These are phyloP conservation scores for Vitis rupestris DNA, from an alignment of 164 flowering plant species.

Conservation along the genomic window DNA sequence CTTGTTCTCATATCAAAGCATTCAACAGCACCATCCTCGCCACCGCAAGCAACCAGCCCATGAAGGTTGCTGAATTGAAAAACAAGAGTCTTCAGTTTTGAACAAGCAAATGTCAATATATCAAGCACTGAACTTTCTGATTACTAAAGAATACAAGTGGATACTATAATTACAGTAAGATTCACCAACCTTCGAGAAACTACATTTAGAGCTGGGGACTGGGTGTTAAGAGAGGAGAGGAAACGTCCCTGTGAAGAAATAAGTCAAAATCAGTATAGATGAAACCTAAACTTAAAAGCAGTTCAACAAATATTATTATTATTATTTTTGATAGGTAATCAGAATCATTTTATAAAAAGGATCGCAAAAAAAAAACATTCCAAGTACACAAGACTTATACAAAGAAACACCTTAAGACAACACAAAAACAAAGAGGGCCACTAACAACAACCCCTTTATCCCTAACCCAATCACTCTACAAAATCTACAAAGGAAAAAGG, in stretches of 20 bases:
- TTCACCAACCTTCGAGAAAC: constrained; percentile 67
- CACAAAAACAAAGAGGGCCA: too few relatives aligned
- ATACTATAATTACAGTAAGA: background rate
- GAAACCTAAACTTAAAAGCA: background rate
- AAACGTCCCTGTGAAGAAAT: constrained; percentile 70
- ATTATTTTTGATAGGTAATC: too few relatives aligned
- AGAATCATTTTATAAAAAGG: background rate
- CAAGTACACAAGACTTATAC: background rate
- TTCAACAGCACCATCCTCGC: constrained; percentile 95
- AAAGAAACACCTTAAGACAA: too few relatives aligned
- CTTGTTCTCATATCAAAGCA: constrained; percentile 87
- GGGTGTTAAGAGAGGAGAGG: constrained; percentile 69
- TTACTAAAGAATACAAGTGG: background rate
- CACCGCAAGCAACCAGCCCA: constrained; percentile 93
- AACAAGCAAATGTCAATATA: background rate
- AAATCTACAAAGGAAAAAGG: too few relatives aligned
- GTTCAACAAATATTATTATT: background rate
- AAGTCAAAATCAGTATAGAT: background rate
- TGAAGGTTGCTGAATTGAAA: constrained; percentile 62
- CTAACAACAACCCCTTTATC: too few relatives aligned
- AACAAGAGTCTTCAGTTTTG: constrained; percentile 4
- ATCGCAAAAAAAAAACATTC: background rate
- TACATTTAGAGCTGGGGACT: constrained; percentile 84
- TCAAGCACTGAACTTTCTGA: background rate
- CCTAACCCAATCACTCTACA: too few relatives aligned